Percentiles rank a stretch among this genome's conserved stretches.
Conservation (phyloP, 768 basidiomycete genomes). For the Clitopilus hobsonii region DNA sequence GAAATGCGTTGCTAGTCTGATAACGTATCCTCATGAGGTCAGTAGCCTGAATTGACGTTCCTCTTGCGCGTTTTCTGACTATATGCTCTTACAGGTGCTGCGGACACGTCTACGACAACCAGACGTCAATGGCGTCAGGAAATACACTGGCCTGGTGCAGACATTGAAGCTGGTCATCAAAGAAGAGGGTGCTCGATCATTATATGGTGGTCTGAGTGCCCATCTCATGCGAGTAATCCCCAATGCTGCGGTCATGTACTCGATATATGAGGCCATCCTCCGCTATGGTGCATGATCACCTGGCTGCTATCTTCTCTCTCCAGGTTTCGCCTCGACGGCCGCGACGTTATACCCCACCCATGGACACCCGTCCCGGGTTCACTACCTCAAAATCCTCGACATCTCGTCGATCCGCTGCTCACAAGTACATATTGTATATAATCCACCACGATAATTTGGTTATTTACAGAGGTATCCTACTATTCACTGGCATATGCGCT, state of each 20-base stretch:
- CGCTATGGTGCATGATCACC: conserved; percentile 39
- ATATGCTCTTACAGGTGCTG: conserved; percentile 56
- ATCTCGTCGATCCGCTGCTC: too few species aligned
- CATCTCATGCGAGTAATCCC: conserved; percentile 97
- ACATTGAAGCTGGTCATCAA: conserved; percentile 80
- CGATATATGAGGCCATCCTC: conserved; percentile 84
- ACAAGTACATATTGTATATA: background rate
- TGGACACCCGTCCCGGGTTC: background rate
- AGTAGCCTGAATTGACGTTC: too few species aligned
- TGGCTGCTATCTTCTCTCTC: background rate
- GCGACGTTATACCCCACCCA: background rate
- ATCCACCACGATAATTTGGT: background rate
- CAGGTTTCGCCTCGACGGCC: too few species aligned
- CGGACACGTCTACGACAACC: conserved; percentile 93
- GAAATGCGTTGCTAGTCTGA: conserved; percentile 88
- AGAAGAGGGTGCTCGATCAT: conserved; percentile 82
- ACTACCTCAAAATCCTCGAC: background rate
- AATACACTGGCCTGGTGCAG: conserved; percentile 84
- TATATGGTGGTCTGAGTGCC: conserved; percentile 91
- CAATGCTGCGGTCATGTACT: conserved; percentile 96
- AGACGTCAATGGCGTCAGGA: conserved; percentile 66
- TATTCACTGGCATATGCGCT: too few species aligned
- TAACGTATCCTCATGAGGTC: conserved; percentile 98
- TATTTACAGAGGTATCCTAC: background rate
- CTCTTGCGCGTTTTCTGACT: too few species aligned